Evolutionary conservation across 768 basidiomycete genomes (phyloP), one percentile per base, ranked within the genome.

Genomic region (Mycena sanguinolenta): DNA sequence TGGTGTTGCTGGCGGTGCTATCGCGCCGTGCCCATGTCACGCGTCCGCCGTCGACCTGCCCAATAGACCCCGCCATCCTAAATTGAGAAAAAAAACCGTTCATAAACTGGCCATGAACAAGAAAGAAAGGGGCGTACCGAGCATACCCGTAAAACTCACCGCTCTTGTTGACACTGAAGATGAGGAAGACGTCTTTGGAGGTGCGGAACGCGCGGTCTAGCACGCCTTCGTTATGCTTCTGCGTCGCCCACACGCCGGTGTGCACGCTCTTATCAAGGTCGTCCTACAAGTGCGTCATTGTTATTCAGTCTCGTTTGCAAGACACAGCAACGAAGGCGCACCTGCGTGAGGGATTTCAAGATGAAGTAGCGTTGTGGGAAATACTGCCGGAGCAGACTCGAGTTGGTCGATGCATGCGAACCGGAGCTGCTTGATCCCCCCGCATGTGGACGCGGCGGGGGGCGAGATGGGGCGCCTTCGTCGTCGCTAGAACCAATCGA

Each of bases 81-180:
- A 16, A 30, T 12, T 10, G 1, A 25, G 4, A 17, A 50, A 38
- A 74, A 38, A 70, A 76, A 46, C 53, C 13, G 42, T 23, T n/a
- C 53, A 19, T 13, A 57, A 16, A 10, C 32, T 4, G 32, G 10
- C 32, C 32, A n/a, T 1, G n/a, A 23, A n/a, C 12, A 8, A 7
- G n/a, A 21, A n/a, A 46, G 7, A 46, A 39, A n/a, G 23, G 19
- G 12, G 25, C 23, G 38, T 19, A 95, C 91, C 87, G 90, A 14
- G 95, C 96, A 77, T 95, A 97, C 25, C 97, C 97, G 75, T 93
- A 98, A 77, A 98, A 99, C 79, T 95, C 95, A 39, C 97, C 96
- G 65, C 93, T 93, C 78, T 93, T 95, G 82, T 98, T 98, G 21
- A 94, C 97, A 39, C 96, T 89, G 75, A 98, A 98, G 66, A 99